Conservation (phyloP, 345 rosid species). For the Moricandia moricandioides region DNA sequence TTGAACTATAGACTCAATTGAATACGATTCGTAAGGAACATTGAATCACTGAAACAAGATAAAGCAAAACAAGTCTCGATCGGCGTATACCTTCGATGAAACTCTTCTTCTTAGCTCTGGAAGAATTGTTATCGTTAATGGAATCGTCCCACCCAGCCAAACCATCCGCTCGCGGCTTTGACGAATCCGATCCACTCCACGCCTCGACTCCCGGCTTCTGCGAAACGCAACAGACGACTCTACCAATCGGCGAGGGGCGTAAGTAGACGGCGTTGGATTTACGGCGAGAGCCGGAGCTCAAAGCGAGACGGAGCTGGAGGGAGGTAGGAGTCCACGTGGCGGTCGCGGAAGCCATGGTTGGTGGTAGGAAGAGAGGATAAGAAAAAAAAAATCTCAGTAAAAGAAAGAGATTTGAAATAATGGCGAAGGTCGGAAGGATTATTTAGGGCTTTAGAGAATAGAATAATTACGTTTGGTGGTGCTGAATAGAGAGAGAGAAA, state of each 20-base stretch:
- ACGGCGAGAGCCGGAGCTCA: conserved; percentile 36
- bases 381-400: conserved; percentile 15
- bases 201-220: conserved; percentile 33
- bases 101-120: conserved; percentile 48
- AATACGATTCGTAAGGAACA: not conserved
- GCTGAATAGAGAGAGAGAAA: not conserved
- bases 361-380: conserved; percentile 15
- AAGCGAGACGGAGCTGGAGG: conserved; percentile 81
- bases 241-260: conserved; percentile 32
- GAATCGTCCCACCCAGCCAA: conserved; percentile 77
- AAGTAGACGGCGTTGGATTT: conserved; percentile 28
- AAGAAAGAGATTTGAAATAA: not conserved
- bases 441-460: conserved; percentile 24
- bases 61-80: not conserved
- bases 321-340: conserved; percentile 66
- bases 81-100: conserved; percentile 57
- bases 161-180: conserved; percentile 33
- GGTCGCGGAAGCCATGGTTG: conserved; percentile 51
- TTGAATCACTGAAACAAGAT: not conserved
- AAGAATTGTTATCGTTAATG: conserved; percentile 6
- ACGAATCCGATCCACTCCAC: conserved; percentile 42
- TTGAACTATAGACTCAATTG: too few relatives aligned
- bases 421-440: not conserved
- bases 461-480: not conserved
- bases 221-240: conserved; percentile 35